Evolutionary conservation across 306 rosid genomes (phyloP).

Genomic region (Argentina anserina): DNA sequence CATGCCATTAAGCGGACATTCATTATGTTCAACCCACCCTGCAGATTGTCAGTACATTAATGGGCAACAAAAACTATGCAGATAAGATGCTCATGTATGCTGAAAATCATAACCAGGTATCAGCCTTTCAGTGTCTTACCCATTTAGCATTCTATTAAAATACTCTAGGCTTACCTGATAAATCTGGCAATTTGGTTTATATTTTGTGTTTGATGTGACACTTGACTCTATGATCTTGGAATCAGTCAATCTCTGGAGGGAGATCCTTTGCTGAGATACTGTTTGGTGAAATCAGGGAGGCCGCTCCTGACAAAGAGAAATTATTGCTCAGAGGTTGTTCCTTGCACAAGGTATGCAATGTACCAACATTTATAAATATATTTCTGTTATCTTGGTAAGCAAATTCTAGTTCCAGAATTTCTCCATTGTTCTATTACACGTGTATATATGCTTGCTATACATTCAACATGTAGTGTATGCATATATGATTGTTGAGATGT

Average conservation of each 20-base stretch:
- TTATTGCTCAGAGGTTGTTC: slow-evolving; percentile 76
- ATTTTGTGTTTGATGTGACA: background rate
- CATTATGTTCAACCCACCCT: slow-evolving; percentile 13
- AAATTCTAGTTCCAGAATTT: background rate
- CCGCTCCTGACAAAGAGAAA: slow-evolving; percentile 40
- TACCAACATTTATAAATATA: slow-evolving; percentile 12
- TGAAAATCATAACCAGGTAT: slow-evolving; percentile 94
- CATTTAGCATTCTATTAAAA: slow-evolving; percentile 1
- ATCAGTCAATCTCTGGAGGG: slow-evolving; percentile 90
- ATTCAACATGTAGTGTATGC: background rate
- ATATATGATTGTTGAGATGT: background rate
- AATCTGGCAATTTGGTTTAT: background rate
- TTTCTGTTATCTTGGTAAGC: slow-evolving; percentile 9
- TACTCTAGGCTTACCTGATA: background rate
- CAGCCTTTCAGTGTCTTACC: slow-evolving; percentile 9
- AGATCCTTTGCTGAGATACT: slow-evolving; percentile 81
- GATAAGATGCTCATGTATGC: slow-evolving; percentile 78
- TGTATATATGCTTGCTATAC: too few species aligned
- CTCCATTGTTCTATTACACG: background rate
- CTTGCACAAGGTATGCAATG: slow-evolving; percentile 72
- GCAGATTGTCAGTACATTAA: slow-evolving; percentile 75
- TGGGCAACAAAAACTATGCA: slow-evolving; percentile 52
- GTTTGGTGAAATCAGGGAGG: slow-evolving; percentile 58
- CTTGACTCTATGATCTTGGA: slow-evolving; percentile 17
- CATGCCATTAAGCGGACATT: slow-evolving; percentile 15